phyloP scores from a whole-genome alignment of 352 stramenopile species.

The Pythium insidiosum region DNA sequence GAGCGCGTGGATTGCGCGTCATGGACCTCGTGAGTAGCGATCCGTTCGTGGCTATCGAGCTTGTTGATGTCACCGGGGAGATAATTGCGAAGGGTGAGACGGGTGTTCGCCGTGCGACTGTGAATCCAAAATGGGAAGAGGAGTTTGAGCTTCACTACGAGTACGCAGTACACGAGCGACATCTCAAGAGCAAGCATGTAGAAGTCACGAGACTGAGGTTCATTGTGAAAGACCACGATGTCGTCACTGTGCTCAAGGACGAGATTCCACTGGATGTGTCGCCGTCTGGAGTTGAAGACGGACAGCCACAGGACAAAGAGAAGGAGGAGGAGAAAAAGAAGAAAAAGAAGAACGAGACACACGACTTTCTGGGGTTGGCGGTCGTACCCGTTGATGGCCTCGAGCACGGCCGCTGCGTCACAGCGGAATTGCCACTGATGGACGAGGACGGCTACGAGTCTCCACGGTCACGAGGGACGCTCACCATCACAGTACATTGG shows the following conservation, averaged over 20 bases:
- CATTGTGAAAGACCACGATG: too few species aligned
- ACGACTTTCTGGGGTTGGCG: slow-evolving; percentile 41
- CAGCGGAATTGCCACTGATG: slow-evolving; percentile 26
- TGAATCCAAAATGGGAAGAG: slow-evolving; percentile 66
- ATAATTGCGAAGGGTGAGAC: slow-evolving; percentile 36
- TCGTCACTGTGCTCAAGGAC: too few species aligned
- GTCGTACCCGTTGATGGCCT: slow-evolving; percentile 30
- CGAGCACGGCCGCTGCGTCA: slow-evolving; percentile 30
- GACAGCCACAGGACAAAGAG: too few species aligned
- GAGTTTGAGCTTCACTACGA: slow-evolving; percentile 54
- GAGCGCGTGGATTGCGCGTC: slow-evolving; percentile 31
- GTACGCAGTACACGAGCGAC: slow-evolving; percentile 21
- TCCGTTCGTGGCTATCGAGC: slow-evolving; percentile 40
- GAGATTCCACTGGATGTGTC: too few species aligned
- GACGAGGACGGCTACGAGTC: slow-evolving; percentile 20
- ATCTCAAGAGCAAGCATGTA: too few species aligned
- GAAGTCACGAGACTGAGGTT: too few species aligned
- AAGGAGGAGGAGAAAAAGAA: not conserved
- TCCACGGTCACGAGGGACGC: slow-evolving; percentile 19
- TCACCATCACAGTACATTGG: slow-evolving; percentile 57
- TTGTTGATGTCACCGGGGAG: slow-evolving; percentile 15
- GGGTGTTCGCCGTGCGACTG: slow-evolving; percentile 36
- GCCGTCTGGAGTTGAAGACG: not conserved
- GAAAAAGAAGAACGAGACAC: not conserved
- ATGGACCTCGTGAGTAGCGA: slow-evolving; percentile 56